Evolutionary conservation across 1,284 basidiomycete species (phyloP).

Genomic region (Ustanciosporium gigantosporum): DNA sequence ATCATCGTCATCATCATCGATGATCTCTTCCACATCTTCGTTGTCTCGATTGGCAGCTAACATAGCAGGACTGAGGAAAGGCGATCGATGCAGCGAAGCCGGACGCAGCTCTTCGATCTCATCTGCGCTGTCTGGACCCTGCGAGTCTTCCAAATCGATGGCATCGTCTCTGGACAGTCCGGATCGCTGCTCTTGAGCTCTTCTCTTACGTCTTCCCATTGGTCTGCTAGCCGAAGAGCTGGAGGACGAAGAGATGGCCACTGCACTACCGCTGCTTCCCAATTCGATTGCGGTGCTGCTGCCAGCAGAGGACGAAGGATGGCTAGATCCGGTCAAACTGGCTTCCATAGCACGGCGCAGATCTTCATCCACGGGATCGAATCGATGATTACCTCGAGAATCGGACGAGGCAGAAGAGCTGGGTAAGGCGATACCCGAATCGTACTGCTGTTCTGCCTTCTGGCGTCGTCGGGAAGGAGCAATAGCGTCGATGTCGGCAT

Average conservation of each 20-base stretch:
- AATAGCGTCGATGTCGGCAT: slow-evolving; percentile 52
- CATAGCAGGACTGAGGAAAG: slow-evolving; percentile 39
- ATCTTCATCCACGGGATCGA: slow-evolving; percentile 34
- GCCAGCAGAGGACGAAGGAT: slow-evolving; percentile 7
- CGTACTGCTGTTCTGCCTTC: slow-evolving; percentile 1
- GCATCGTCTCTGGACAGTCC: slow-evolving; percentile 30
- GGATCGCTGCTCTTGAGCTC: slow-evolving; percentile 33
- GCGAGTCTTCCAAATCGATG: slow-evolving; percentile 31
- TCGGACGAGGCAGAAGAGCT: background rate
- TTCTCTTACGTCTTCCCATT: slow-evolving; percentile 15
- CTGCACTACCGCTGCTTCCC: background rate
- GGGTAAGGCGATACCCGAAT: background rate
- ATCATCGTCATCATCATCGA: slow-evolving; percentile 23
- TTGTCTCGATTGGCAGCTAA: slow-evolving; percentile 29
- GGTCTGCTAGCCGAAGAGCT: slow-evolving; percentile 10
- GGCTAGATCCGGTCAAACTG: slow-evolving; percentile 13
- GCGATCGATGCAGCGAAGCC: slow-evolving; percentile 17
- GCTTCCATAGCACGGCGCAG: slow-evolving; percentile 39
- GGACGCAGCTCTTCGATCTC: slow-evolving; percentile 19
- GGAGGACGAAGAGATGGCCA: slow-evolving; percentile 1
- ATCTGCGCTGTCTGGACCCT: slow-evolving; percentile 1
- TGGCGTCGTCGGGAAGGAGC: slow-evolving; percentile 38
- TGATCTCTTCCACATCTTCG: slow-evolving; percentile 35
- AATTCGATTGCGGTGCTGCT: slow-evolving; percentile 2
- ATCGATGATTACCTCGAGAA: background rate